A percentile compares a stretch with the other conserved stretches of the same genome.
phyloP scores from a whole-genome alignment of 768 basidiomycete genomes.

The Tremella mesenterica region DNA sequence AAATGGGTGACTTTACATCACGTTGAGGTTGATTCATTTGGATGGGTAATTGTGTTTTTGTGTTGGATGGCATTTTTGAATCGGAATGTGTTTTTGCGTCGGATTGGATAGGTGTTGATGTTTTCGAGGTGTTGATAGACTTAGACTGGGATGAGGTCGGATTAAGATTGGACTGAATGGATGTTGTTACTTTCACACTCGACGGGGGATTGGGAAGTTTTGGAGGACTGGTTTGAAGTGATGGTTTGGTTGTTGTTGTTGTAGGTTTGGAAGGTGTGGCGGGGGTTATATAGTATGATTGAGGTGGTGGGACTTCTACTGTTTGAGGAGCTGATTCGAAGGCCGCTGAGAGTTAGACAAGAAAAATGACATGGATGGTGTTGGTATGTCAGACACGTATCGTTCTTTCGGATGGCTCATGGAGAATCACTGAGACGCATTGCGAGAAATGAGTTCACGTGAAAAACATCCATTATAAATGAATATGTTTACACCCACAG shows the following conservation, averaged over 20 bases:
- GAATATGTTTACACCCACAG: too few relatives aligned
- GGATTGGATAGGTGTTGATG: background rate
- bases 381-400: too few relatives aligned
- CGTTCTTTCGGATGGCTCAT: too few relatives aligned
- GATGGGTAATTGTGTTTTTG: slow-evolving; percentile 25
- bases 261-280: background rate
- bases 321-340: background rate
- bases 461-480: too few relatives aligned
- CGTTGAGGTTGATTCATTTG: background rate
- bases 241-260: background rate
- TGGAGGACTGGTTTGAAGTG: slow-evolving; percentile 4
- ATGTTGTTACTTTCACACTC: background rate
- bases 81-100: slow-evolving; percentile 27
- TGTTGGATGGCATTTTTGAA: too few relatives aligned
- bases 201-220: background rate
- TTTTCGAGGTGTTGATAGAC: background rate
- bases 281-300: slow-evolving; percentile 23
- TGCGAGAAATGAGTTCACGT: too few relatives aligned
- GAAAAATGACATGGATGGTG: too few relatives aligned
- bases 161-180: too few relatives aligned
- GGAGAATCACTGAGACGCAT: too few relatives aligned
- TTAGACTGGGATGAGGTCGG: too few relatives aligned
- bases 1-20: background rate
- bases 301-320: background rate
- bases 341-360: background rate